A percentile compares a stretch with the other conserved stretches of the same genome.
These are phyloP conservation scores for Pseudonitzschia multiseries DNA, from an alignment of 108 stramenopile genomes.

Conservation along the genomic window DNA sequence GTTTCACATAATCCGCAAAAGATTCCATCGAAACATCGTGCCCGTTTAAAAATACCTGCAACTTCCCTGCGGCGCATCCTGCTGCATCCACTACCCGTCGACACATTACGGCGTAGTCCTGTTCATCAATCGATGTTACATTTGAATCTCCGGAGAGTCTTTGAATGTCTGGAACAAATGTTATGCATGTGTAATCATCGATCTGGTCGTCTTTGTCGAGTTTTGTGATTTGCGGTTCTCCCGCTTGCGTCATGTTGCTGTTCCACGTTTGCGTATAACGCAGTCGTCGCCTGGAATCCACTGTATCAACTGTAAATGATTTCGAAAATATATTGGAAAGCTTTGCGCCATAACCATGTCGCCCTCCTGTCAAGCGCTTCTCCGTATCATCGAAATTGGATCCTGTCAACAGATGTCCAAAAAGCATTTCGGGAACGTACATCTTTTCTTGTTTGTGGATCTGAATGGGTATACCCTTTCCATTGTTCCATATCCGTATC, in stretches of 20 bases:
- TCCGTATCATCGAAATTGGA: constrained; percentile 97
- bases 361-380: constrained; percentile 87
- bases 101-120: constrained; percentile 81
- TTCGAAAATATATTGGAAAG: constrained; percentile 88
- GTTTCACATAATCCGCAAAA: constrained; percentile 86
- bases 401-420: constrained; percentile 97
- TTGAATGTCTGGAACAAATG: constrained; percentile 79
- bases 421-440: constrained; percentile 94
- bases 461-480: constrained; percentile 85
- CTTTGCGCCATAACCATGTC: constrained; percentile 92
- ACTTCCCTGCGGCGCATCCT: constrained; percentile 73
- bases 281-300: constrained; percentile 50
- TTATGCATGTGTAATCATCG: constrained; percentile 71
- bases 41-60: constrained; percentile 88
- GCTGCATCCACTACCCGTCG: constrained; percentile 87
- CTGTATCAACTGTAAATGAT: constrained; percentile 68
- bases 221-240: constrained; percentile 44
- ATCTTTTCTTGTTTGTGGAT: constrained; percentile 75
- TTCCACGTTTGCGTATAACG: constrained; percentile 69
- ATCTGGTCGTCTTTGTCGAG: background rate
- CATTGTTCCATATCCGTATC: constrained; percentile 85
- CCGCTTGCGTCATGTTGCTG: constrained; percentile 69
- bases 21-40: constrained; percentile 73
- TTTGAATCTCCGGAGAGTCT: constrained; percentile 33
- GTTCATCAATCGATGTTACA: constrained; percentile 39